Evolutionary conservation across 495 filamentous ascomycete genomes (phyloP).

Genomic region (Cryomyces minteri): DNA sequence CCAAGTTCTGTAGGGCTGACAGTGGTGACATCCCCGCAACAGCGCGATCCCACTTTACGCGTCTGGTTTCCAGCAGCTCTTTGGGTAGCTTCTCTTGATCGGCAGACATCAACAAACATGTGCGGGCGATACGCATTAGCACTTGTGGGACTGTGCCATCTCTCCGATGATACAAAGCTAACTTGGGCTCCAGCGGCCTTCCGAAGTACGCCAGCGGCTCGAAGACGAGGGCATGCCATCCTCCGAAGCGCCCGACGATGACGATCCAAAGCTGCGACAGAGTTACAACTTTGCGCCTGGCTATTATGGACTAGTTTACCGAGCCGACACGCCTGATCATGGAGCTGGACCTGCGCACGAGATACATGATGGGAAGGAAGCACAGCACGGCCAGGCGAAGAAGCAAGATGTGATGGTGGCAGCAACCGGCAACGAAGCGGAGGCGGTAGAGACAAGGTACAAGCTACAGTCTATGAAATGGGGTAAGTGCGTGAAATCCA

Average conservation of each 20-base stretch:
- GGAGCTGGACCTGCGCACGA: slow-evolving; percentile 21
- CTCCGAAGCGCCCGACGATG: slow-evolving; percentile 57
- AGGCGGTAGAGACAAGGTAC: slow-evolving; percentile 31
- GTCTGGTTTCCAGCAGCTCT: no score
- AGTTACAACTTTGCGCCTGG: slow-evolving; percentile 90
- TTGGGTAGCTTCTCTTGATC: no score
- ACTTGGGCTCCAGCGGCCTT: slow-evolving; percentile 27
- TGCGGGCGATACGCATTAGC: slow-evolving; percentile 74
- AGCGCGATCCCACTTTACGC: no score
- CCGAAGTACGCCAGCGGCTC: slow-evolving; percentile 48
- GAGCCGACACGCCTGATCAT: slow-evolving; percentile 46
- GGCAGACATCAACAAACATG: slow-evolving; percentile 29
- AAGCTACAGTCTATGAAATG: slow-evolving; percentile 86
- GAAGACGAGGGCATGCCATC: slow-evolving; percentile 59
- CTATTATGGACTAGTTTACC: slow-evolving; percentile 69
- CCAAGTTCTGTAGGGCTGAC: no score
- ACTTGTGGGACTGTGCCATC: slow-evolving; percentile 33
- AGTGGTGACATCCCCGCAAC: no score
- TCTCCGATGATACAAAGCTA: slow-evolving; percentile 15
- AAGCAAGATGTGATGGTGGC: slow-evolving; percentile 1
- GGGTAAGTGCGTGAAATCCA: slow-evolving; percentile 26
- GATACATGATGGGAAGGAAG: slow-evolving; percentile 4
- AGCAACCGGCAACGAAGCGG: slow-evolving; percentile 2
- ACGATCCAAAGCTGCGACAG: slow-evolving; percentile 40
- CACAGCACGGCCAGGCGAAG: slow-evolving; percentile 2